Conservation (phyloP, 2,329 filamentous ascomycete genomes). For the Colletotrichum lini region DNA sequence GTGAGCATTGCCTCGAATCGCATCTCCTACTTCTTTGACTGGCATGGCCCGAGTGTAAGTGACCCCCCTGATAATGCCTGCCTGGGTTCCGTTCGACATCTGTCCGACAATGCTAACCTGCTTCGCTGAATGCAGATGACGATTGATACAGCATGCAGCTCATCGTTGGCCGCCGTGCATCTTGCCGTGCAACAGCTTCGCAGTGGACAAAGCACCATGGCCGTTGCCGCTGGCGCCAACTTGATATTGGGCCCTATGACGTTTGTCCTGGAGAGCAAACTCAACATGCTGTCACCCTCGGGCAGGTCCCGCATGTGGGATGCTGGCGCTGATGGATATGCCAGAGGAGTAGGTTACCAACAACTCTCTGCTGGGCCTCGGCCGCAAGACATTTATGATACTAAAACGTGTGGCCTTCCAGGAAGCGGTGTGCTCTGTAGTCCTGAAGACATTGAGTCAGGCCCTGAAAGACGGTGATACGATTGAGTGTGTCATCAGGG, state of each 20-base stretch:
- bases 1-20: slow-evolving; percentile 56
- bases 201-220: slow-evolving; percentile 47
- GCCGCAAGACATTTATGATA: too few species aligned
- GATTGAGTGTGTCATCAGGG: slow-evolving; percentile 46
- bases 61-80: too few species aligned
- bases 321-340: slow-evolving; percentile 63
- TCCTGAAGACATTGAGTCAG: slow-evolving; percentile 61
- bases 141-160: slow-evolving; percentile 63
- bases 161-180: slow-evolving; percentile 57
- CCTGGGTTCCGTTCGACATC: too few species aligned
- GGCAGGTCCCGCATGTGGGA: slow-evolving; percentile 58
- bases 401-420: slow-evolving; percentile 50
- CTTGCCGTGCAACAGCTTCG: slow-evolving; percentile 54
- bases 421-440: slow-evolving; percentile 63
- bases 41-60: slow-evolving; percentile 54
- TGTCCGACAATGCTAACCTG: too few species aligned
- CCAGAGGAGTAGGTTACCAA: neutral
- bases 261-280: slow-evolving; percentile 1
- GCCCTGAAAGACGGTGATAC: slow-evolving; percentile 55
- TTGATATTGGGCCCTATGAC: slow-evolving; percentile 34
- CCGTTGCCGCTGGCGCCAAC: slow-evolving; percentile 50
- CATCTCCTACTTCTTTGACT: slow-evolving; percentile 57
- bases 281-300: slow-evolving; percentile 53
- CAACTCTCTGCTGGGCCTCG: neutral
- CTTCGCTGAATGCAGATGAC: slow-evolving; percentile 48